Evolutionary conservation across 2,329 filamentous ascomycete genomes (phyloP), one percentile per base, ranked within the genome.

Genomic region (Fusarium sp.): DNA sequence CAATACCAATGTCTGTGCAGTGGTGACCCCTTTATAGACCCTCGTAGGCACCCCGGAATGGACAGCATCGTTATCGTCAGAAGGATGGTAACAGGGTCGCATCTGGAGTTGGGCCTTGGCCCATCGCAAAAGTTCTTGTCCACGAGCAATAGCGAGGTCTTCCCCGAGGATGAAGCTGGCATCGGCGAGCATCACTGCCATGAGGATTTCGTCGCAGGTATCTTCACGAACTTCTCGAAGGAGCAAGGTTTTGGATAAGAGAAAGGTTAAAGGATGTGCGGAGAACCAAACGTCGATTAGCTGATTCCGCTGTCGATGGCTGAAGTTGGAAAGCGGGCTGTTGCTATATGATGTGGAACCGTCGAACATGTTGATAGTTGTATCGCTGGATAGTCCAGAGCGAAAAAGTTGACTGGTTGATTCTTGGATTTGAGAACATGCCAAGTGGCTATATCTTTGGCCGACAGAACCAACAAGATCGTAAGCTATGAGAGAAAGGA

Each of bases 281-380:
- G 78, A 80, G 58, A 79, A 82, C 81, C 81, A 82, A 24, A 82
- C 76, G 50, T 82, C 81, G 43, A 82, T 78, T 24, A 82, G 70
- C 54, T 80, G 78, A 9, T 72, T 78, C 53, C 77, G 74, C 34
- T 79, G 77, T 33, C 78, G 64, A 31, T 73, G 74, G 8, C 77
- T 76, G 31, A 78, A 75, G 42, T 75, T 75, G 26, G 70, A 68
- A 6, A 79, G 58, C 20, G 77, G 77, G 46, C 71, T 77, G 46
- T 73, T 76, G 53, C 60, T 66, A 11, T 69, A 55, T 3, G 63
- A 52, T 9, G 69, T 36, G 26, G 54, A 45, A 17, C 59, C 68
- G 54, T 78, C 77, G 55, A 79, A 79, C 77, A 79, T 79, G 58
- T 68, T 70, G 39, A 67, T 68, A 5, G 73, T 73, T 28, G 72